Base-by-base conservation (phyloP, 2,329 filamentous ascomycete species). In the Microdochium trichocladiopsis region DNA sequence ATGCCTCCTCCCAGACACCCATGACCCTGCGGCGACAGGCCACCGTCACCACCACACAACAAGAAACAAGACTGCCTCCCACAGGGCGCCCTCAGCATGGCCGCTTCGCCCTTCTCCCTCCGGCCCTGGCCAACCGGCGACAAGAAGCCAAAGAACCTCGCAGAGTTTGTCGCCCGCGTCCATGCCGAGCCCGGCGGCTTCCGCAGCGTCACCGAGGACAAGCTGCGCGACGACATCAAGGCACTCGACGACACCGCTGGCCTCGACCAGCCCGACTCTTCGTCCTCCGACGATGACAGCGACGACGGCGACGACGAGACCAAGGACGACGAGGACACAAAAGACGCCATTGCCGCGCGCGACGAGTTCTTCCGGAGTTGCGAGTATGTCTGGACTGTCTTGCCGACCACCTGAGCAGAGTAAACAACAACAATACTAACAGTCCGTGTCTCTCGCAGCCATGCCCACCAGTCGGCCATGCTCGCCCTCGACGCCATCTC, bases 401-500 rank as follows among this genome's bases (percentile, higher is more conserved):
- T n/a, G n/a, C n/a, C n/a, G n/a, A n/a, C n/a, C n/a, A n/a, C n/a
- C n/a, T n/a, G n/a, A n/a, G n/a, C n/a, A n/a, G n/a, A n/a, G n/a
- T n/a, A n/a, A n/a, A n/a, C n/a, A n/a, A n/a, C n/a, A n/a, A 23
- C 50, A 16, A 51, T 4, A 18, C 51, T 60, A 10, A 14, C 50
- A 61, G 23, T 59, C 62, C 37, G 43, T 25, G 5, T 4, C 5
- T 18, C 31, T 12, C 52, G 64, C 62, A 77, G 70, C 66, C 72
- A 60, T 8, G 75, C 75, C 11, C 74, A 81, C 52, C 80, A 86
- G 58, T 79, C 82, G 51, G 78, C 85, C 41, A 76, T 87, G 63
- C 77, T 88, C 54, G 83, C 86, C 6, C 82, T 95, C 61, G 90
- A 96, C 66, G 89, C 92, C 61, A 72, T 95, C 52, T 95, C 91